Base-by-base conservation (phyloP, 2,329 filamentous ascomycete genomes). In the Fusarium piperis region DNA sequence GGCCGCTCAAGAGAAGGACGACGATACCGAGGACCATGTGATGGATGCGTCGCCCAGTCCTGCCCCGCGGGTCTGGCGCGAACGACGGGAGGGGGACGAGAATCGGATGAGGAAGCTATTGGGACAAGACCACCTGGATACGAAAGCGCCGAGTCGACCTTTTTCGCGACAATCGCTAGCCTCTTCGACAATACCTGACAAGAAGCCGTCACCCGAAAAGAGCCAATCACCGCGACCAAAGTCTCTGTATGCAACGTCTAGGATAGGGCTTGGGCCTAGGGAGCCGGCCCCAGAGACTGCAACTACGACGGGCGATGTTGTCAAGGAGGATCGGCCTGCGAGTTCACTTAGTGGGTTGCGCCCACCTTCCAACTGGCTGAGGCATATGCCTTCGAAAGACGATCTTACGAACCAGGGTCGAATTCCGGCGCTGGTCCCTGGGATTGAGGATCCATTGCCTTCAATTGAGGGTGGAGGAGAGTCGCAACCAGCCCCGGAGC, bases 31-130 rank as follows among this genome's bases (percentile, higher is more conserved):
- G 38, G 76, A 77, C 39, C 68, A 75, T 16, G 62, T 66, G n/a
- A 70, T 76, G n/a, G 83, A 84, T 65, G 85, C 82, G 18, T 87
- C 85, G 2, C 86, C 86, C 1, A 88, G 86, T 61, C 86, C 86
- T 1, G 86, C 86, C 1, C 86, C 86, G 2, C 79, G 86, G 33
- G 74, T 80, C 9, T 85, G 84, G 82, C 82, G 83, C 13, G 74
- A 78, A 18, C 78, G 77, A 35, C 75, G 73, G 52, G 79, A 77
- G 1, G 75, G 77, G 0, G 79, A 81, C 18, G 79, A 83, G 39
- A 70, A 64, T 32, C 77, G 75, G 36, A 67, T 78, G 68, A 77
- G 79, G 35, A 74, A 74, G 62, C 59, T 74, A 16, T 60, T 80
- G 15, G 76, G 70, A 8, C 74, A 76, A 3, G 79, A 80, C 46